phyloP scores from a whole-genome alignment of 768 basidiomycete species.

The Pisolithus marmoratus region DNA sequence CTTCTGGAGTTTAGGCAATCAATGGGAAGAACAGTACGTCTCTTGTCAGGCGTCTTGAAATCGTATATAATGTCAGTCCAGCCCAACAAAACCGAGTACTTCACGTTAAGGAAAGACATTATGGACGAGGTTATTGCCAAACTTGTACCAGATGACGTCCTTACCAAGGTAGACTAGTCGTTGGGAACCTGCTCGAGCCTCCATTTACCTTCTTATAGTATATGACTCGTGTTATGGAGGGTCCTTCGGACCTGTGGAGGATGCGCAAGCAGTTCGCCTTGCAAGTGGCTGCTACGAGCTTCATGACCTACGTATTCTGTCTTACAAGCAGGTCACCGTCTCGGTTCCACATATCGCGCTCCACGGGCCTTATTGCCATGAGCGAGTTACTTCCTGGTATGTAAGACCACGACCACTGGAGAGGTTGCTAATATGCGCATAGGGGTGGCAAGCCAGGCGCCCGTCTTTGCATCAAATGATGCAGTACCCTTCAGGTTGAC shows the following conservation, averaged over 20 bases:
- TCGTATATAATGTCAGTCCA: slow-evolving; percentile 20
- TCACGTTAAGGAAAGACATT: slow-evolving; percentile 73
- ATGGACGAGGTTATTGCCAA: slow-evolving; percentile 85
- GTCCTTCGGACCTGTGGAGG: slow-evolving; percentile 84
- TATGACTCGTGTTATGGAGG: slow-evolving; percentile 81
- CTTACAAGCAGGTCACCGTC: slow-evolving; percentile 78
- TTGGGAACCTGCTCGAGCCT: background rate
- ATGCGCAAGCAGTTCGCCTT: slow-evolving; percentile 96
- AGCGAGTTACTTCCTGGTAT: slow-evolving; percentile 84
- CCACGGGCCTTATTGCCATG: slow-evolving; percentile 88
- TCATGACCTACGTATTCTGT: slow-evolving; percentile 87
- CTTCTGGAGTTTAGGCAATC: slow-evolving; percentile 52
- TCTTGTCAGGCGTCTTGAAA: background rate
- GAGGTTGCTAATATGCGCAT: background rate
- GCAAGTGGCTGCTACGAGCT: slow-evolving; percentile 82
- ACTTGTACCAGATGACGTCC: slow-evolving; percentile 83
- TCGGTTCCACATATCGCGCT: slow-evolving; percentile 85
- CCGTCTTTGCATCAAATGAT: slow-evolving; percentile 74
- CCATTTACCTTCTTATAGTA: slow-evolving; percentile 48
- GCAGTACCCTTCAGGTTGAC: slow-evolving; percentile 96
- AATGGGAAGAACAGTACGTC: slow-evolving; percentile 35
- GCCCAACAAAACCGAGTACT: slow-evolving; percentile 60
- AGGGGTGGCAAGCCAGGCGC: slow-evolving; percentile 37
- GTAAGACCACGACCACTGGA: slow-evolving; percentile 8
- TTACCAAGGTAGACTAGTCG: slow-evolving; percentile 60